Percentiles rank a stretch among this genome's conserved stretches.
Evolutionary conservation across 2,329 filamentous ascomycete species (phyloP).

Genomic region (Epichloe bromicola): DNA sequence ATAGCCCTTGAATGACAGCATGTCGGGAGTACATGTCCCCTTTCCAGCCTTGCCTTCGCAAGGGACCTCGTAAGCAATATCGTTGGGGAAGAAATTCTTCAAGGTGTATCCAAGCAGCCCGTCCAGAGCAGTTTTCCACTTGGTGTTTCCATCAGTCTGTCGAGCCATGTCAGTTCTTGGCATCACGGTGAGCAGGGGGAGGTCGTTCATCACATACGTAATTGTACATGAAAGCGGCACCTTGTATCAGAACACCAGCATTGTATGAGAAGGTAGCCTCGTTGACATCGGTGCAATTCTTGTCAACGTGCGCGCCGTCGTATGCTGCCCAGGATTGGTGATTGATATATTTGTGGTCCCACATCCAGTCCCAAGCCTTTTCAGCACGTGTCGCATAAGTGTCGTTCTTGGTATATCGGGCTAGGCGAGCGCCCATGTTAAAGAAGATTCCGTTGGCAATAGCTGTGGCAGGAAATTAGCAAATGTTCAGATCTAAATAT

Average conservation of each 20-base stretch:
- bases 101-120: slow-evolving; percentile 39
- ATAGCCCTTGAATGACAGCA: slow-evolving; percentile 60
- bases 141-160: slow-evolving; percentile 35
- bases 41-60: slow-evolving; percentile 48
- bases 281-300: slow-evolving; percentile 49
- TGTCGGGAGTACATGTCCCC: slow-evolving; percentile 53
- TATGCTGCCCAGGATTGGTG: slow-evolving; percentile 47
- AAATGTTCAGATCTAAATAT: background rate
- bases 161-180: slow-evolving; percentile 7
- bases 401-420: slow-evolving; percentile 52
- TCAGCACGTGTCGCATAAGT: slow-evolving; percentile 52
- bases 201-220: slow-evolving; percentile 25
- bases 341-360: slow-evolving; percentile 43
- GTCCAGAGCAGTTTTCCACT: slow-evolving; percentile 44
- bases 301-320: slow-evolving; percentile 45
- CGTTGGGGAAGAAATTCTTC: slow-evolving; percentile 40
- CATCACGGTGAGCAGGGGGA: too few relatives aligned
- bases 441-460: slow-evolving; percentile 53
- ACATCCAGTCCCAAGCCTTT: slow-evolving; percentile 50
- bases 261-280: slow-evolving; percentile 56
- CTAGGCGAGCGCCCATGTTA: slow-evolving; percentile 55
- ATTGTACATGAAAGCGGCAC: slow-evolving; percentile 58
- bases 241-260: slow-evolving; percentile 47
- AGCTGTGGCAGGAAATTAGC: slow-evolving; percentile 18
- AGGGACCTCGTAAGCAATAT: slow-evolving; percentile 50